Base-by-base conservation (phyloP, 306 rosid species). In the Castanopsis chinensis region DNA sequence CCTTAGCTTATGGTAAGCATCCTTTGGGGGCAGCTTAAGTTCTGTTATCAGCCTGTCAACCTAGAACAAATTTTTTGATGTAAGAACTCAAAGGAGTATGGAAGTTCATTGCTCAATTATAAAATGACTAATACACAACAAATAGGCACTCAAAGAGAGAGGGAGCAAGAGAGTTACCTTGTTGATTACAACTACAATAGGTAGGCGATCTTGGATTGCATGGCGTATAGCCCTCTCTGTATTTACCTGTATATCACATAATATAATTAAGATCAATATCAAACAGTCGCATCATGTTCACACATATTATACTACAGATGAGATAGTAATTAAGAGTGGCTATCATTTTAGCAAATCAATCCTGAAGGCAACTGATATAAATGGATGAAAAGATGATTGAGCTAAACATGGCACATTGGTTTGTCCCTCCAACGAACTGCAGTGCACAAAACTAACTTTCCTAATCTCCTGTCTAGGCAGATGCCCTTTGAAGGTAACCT, bases 191-290 rank as follows among this genome's bases (percentile, higher is more conserved):
- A 95, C 93, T 18, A 93, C 98, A 85, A 95, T 90, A 17, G 97
- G 98, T 53, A 95, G 76, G 18, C 89, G 89, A 5, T 95, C 99
- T 80, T 93, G 99, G 78, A 93, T 95, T 37, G 99, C 99, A 83
- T 95, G 99, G 19, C 99, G 93, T 82, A 95, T 95, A 45, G 97
- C 99, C 88, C 99, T 89, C 86, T 95, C 99, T 0, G 99, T 95
- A 84, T 95, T 95, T 33, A 91, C 98, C 99, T 95, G 83, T 83
- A 76, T 32, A 81, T 67, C 73, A 67, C 58, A 63, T 72, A 73
- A 75, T 30, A 60, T 73, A 35, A 49, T 49, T 55, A 43, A 71
- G 15, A 79, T 72, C 77, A 83, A 57, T 56, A 61, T 73, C 54
- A 58, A 37, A 37, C 67, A 82, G 71, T 77, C 32, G 72, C 18